Base-by-base conservation (phyloP, 352 stramenopile genomes). In the Phytophthora niederhauseri region DNA sequence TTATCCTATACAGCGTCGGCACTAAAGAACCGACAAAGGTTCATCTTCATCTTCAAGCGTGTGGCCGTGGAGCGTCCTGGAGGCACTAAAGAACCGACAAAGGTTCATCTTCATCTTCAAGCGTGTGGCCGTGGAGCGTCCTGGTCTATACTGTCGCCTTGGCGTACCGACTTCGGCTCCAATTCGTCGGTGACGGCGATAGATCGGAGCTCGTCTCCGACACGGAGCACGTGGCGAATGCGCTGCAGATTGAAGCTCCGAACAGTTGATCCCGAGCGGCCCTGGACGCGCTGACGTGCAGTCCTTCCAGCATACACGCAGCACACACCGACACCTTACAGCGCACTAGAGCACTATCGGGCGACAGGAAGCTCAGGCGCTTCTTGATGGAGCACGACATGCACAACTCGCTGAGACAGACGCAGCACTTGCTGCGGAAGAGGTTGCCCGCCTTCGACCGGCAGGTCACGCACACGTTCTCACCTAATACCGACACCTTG, bases 351-450 rank as follows among this genome's bases (percentile, higher is more conserved):
- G 60, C 48, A 3, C 57, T 55, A 24, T 68, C 58, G 4, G 60
- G 41, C 0, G 71, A 61, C 56, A 79, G 38, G 45, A 79, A 77
- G 52, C 67, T 72, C 34, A 87, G 59, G 5, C 57, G 56, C 30
- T 80, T 77, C 55, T 81, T 80, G 57, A 85, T 77, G 19, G 72
- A 72, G 62, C 76, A 87, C 15, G 69, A 64, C 31, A 72, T 70
- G 55, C 79, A 87, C 65, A 87, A 64, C 19, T 72, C 57, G 0
- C 69, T 65, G 7, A 65, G 54, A 68, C 76, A 87, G 14, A 87
- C 69, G n/a, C 68, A 68, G 57, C 78, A 87, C 48, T 69, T 79
- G 34, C 64, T 60, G 20, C 72, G 55, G 30, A 71, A 69, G 3
- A 77, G 36, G 9, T 49, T 52, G 1, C 68, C 64, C 7, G 66